phyloP scores from a whole-genome alignment of 2,329 filamentous ascomycete species.

The Clarireedia paspali region DNA sequence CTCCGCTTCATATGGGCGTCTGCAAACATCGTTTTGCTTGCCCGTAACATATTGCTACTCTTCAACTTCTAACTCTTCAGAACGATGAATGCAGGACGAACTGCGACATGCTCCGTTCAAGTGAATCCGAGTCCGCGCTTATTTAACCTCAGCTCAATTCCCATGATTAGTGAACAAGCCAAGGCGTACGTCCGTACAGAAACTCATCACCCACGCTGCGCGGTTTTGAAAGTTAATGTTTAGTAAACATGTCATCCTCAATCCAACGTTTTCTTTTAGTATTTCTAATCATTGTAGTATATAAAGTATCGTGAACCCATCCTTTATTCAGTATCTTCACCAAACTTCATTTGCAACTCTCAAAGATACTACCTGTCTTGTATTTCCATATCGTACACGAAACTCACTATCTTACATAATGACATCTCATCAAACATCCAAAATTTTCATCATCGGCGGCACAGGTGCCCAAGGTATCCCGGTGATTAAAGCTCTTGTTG shows the following conservation, averaged over 20 bases:
- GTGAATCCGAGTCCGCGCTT: background rate
- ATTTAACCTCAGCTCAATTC: background rate
- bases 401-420: background rate
- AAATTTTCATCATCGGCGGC: slow-evolving; percentile 38
- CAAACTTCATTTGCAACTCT: background rate
- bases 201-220: too few relatives aligned
- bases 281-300: too few relatives aligned
- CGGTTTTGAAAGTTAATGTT: background rate
- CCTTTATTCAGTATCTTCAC: background rate
- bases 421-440: slow-evolving; percentile 11
- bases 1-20: too few relatives aligned
- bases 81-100: too few relatives aligned
- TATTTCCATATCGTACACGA: background rate
- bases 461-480: slow-evolving; percentile 46
- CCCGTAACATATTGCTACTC: too few relatives aligned
- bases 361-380: background rate
- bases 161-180: background rate
- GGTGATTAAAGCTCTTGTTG: slow-evolving; percentile 35
- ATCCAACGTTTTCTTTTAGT: too few relatives aligned
- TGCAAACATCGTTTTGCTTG: too few relatives aligned
- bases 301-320: too few relatives aligned
- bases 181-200: background rate
- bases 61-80: too few relatives aligned
- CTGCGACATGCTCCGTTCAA: background rate
- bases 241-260: background rate